Evolutionary conservation across 2,329 filamentous ascomycete species (phyloP).

Genomic region (Cercospora beticola): DNA sequence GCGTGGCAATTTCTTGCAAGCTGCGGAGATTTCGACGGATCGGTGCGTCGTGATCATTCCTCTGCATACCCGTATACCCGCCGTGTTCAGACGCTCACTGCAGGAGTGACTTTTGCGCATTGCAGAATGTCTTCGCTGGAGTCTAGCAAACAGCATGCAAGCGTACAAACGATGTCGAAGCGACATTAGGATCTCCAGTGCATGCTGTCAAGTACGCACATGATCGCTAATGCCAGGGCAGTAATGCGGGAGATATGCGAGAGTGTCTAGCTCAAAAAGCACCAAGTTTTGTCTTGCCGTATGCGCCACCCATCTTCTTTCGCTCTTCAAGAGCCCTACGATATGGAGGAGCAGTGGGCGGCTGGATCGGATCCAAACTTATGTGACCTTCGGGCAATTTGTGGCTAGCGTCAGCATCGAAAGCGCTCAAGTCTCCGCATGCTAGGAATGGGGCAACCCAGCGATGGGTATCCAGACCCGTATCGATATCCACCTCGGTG

Average conservation of each 20-base stretch:
- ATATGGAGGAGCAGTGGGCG: conserved; percentile 93
- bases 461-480: conserved; percentile 41
- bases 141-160: not conserved
- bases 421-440: conserved; percentile 92
- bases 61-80: not conserved
- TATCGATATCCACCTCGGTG: conserved; percentile 48
- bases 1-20: not conserved
- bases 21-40: not conserved
- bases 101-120: not conserved
- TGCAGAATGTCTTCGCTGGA: not conserved
- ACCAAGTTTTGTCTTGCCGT: conserved; percentile 64
- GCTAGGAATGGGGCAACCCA: conserved; percentile 97
- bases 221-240: not conserved
- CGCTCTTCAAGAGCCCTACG: conserved; percentile 84
- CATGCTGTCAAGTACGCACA: conserved; percentile 1
- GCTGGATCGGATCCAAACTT: conserved; percentile 87
- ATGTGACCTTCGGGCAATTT: conserved; percentile 81
- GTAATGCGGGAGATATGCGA: not conserved
- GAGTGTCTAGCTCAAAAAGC: not conserved
- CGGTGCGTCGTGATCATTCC: not conserved
- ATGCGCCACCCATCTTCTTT: conserved; percentile 71
- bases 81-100: not conserved
- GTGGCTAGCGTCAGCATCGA: conserved; percentile 95
- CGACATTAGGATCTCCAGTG: not conserved
- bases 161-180: not conserved